Conservation (phyloP, 2,329 filamentous ascomycete genomes). For the Epicoccum nigrum region DNA sequence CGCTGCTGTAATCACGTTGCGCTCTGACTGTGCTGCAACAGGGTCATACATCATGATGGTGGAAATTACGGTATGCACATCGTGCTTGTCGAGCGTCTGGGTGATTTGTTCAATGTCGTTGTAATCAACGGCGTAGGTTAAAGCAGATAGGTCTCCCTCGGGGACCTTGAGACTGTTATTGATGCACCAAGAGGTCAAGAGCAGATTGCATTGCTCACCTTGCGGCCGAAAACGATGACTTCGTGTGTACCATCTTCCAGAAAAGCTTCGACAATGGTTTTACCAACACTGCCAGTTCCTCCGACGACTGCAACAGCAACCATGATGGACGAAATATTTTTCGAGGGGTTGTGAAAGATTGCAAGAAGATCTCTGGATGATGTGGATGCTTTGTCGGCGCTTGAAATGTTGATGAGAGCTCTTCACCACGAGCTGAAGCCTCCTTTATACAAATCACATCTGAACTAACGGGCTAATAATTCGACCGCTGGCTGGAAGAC, state of each 20-base stretch:
- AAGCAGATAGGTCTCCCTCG: slow-evolving; percentile 9
- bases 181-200: too few relatives aligned
- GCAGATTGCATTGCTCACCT: slow-evolving; percentile 35
- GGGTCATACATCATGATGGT: slow-evolving; percentile 44
- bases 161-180: slow-evolving; percentile 6
- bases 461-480: background rate
- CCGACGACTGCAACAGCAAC: slow-evolving; percentile 55
- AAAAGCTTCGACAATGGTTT: slow-evolving; percentile 55
- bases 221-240: slow-evolving; percentile 52
- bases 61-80: slow-evolving; percentile 55
- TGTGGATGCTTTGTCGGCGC: background rate
- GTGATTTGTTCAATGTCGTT: slow-evolving; percentile 36
- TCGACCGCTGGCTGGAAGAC: background rate
- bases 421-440: background rate
- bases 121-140: slow-evolving; percentile 42
- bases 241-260: slow-evolving; percentile 43
- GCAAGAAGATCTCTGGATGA: too few relatives aligned
- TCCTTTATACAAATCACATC: background rate
- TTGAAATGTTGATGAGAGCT: background rate
- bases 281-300: slow-evolving; percentile 55
- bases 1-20: slow-evolving; percentile 21
- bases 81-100: slow-evolving; percentile 44
- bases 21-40: slow-evolving; percentile 25
- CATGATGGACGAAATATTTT: slow-evolving; percentile 33
- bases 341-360: too few relatives aligned